These are phyloP conservation scores for Scutellaria galericulata DNA, from an alignment of 257 asterid genomes.

Conservation along the genomic window DNA sequence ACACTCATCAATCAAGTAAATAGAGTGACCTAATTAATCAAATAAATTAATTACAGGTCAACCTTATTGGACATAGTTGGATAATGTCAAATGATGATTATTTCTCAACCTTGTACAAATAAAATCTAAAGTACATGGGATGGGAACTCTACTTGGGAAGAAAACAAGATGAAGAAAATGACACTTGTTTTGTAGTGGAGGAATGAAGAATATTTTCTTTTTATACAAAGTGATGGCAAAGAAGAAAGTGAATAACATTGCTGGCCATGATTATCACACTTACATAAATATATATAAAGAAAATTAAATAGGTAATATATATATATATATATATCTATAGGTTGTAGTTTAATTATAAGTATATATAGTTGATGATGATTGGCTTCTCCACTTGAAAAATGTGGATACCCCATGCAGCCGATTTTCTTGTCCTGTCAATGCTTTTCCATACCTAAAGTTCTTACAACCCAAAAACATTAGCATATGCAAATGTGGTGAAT, in stretches of 20 bases:
- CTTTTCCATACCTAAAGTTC: slow-evolving; percentile 42
- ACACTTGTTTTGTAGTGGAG: not conserved
- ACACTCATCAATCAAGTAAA: no score
- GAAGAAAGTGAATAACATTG: slow-evolving; percentile 66
- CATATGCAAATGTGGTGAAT: slow-evolving; percentile 40
- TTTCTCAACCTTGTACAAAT: slow-evolving; percentile 15
- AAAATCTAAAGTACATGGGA: slow-evolving; percentile 11
- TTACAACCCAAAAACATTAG: slow-evolving; percentile 36
- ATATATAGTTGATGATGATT: slow-evolving; percentile 45
- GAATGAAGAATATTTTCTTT: not conserved
- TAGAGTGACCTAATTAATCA: not conserved
- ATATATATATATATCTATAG: not conserved
- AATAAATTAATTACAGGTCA: slow-evolving; percentile 3
- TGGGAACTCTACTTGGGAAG: slow-evolving; percentile 15
- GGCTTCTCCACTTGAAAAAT: slow-evolving; percentile 38
- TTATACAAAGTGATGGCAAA: slow-evolving; percentile 66
- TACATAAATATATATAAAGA: not conserved
- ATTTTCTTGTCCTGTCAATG: slow-evolving; percentile 52
- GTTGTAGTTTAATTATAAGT: slow-evolving; percentile 5
- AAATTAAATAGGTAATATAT: not conserved
- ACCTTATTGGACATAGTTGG: not conserved
- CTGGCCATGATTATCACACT: slow-evolving; percentile 50
- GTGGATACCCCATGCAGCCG: slow-evolving; percentile 38
- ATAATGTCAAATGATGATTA: no score
- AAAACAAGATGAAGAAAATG: slow-evolving; percentile 24